Evolutionary conservation across 2,329 filamentous ascomycete species (phyloP).

Genomic region (Alternaria sp.): DNA sequence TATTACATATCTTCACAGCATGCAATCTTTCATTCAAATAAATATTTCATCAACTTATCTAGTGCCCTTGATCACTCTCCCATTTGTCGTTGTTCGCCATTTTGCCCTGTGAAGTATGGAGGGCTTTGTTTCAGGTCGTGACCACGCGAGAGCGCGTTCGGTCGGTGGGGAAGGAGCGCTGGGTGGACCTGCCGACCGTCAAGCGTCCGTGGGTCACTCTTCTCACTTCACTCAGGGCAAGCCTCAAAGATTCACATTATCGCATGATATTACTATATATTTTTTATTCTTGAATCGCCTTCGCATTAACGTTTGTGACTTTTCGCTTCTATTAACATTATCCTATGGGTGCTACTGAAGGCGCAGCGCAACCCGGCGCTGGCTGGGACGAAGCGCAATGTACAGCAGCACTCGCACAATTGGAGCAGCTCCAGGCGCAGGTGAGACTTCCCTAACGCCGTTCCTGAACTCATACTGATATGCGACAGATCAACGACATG

Average conservation of each 20-base stretch:
- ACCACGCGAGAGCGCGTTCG: conserved; percentile 31
- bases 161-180: conserved; percentile 12
- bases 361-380: conserved; percentile 24
- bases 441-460: conserved; percentile 30
- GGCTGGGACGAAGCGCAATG: conserved; percentile 53
- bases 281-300: neutral
- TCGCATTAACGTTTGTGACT: neutral
- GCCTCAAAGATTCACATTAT: conserved; percentile 13
- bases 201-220: conserved; percentile 10
- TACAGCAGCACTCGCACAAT: conserved; percentile 54
- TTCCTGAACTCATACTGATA: conserved; percentile 11
- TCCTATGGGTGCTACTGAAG: conserved; percentile 29
- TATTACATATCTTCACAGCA: neutral
- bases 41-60: neutral
- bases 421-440: conserved; percentile 56
- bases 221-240: conserved; percentile 17
- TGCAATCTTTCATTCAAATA: neutral
- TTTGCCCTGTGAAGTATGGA: neutral
- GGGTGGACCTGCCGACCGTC: conserved; percentile 18
- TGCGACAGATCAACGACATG: conserved; percentile 52
- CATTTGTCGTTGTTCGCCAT: neutral
- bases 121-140: neutral
- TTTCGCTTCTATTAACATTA: neutral
- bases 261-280: neutral
- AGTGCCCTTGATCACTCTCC: too few species aligned